Base-by-base conservation (phyloP, 1,284 basidiomycete species). In the Coniferiporia sulphurascens region DNA sequence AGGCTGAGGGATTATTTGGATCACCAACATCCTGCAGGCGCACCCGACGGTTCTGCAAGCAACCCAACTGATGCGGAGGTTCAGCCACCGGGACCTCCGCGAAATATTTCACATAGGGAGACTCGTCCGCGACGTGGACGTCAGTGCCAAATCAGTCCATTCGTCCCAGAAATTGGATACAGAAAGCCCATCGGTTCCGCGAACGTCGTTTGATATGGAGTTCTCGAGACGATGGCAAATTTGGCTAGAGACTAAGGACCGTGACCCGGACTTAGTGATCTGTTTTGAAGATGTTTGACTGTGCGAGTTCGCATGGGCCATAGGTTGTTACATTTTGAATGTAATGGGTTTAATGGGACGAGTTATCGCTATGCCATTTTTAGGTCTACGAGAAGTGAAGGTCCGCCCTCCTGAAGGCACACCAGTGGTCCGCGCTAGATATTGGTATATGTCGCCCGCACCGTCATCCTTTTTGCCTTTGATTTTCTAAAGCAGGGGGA, bases 71-170 rank as follows among this genome's bases (percentile, higher is more conserved):
- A 70, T 77, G 38, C 70, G 68, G 52, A 64, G 69, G 44, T 70
- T 71, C 62, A 75, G 75, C 50, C 66, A 62, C 49, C 69, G 71
- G 9, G 76, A 77, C 57, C 65, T 72, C 22, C 63, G 65, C n/a
- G 71, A 76, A 60, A 76, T 78, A 19, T 66, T 64, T 45, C 70
- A 72, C 44, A 78, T 78, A 27, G 65, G 73, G 7, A 66, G 69
- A 52, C 58, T 75, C 22, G 55, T 43, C 9, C 32, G 43, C 13
- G 46, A 48, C 17, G 27, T 48, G 12, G 17, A 21, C 17, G 46
- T 48, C 38, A 41, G 12, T 41, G 15, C 9, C 9, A 41, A 41
- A 15, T 12, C 9, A 8, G 3, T 12, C 38, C 27, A 27, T 5
- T 27, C 27, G 27, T 41, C 38, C 3, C 38, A 41, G 9, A 3